These are phyloP conservation scores for Ceratopteris richardii DNA, from an alignment of 75 land plant species.

Conservation along the genomic window DNA sequence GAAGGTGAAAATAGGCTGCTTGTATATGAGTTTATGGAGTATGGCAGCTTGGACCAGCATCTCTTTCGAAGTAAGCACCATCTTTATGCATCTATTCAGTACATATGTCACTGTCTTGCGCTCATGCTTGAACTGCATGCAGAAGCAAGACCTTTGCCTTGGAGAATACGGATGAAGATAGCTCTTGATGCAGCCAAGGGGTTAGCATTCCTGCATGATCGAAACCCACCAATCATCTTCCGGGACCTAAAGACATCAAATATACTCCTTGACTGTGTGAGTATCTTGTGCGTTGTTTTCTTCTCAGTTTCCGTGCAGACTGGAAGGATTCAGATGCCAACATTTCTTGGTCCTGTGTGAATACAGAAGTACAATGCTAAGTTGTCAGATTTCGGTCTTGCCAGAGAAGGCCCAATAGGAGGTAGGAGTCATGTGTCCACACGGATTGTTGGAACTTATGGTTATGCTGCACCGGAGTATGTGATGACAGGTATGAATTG, in stretches of 20 bases:
- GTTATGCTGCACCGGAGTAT: constrained; percentile 70
- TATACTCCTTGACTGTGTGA: background rate
- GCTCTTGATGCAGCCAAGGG: constrained; percentile 2
- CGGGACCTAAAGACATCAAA: constrained; percentile 1
- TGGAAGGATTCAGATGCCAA: background rate
- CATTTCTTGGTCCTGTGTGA: background rate
- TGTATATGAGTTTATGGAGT: constrained; percentile 53
- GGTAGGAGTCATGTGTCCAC: constrained; percentile 67
- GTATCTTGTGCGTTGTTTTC: too few relatives aligned
- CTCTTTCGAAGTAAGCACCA: constrained; percentile 58
- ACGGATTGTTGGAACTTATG: constrained; percentile 68
- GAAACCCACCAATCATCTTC: background rate
- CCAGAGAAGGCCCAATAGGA: constrained; percentile 64
- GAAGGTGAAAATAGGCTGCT: constrained; percentile 58
- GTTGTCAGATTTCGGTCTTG: constrained; percentile 67
- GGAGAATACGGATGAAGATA: background rate
- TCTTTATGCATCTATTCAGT: too few relatives aligned
- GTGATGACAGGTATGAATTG: constrained; percentile 58
- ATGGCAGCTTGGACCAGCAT: constrained; percentile 55
- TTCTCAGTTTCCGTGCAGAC: too few relatives aligned
- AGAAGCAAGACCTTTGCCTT: background rate
- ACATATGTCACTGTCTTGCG: too few relatives aligned
- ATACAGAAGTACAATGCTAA: constrained; percentile 58
- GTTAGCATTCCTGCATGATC: background rate
- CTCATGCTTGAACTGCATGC: too few relatives aligned